Percentiles rank a stretch among this genome's conserved stretches.
phyloP scores from a whole-genome alignment of 192 early-diverging fungal species.

The Gamsiella multidivaricata region DNA sequence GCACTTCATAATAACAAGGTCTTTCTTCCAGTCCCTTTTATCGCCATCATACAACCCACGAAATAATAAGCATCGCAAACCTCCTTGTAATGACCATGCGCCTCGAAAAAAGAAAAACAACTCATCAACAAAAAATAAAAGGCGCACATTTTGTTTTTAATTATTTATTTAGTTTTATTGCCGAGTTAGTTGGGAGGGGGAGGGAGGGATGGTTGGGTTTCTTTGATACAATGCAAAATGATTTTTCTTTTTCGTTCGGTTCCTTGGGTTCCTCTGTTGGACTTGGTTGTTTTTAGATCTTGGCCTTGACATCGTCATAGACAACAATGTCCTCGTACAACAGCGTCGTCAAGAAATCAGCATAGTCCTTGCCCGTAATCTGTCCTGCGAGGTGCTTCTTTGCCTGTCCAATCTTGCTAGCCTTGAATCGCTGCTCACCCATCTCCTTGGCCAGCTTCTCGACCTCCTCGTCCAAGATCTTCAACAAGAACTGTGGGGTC shows the following conservation, averaged over 20 bases:
- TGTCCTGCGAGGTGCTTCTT: conserved; percentile 78
- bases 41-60: too few relatives aligned
- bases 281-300: conserved; percentile 35
- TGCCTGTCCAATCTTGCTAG: conserved; percentile 73
- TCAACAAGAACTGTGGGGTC: conserved; percentile 79
- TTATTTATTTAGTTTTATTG: too few relatives aligned
- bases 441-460: conserved; percentile 73
- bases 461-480: conserved; percentile 91
- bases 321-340: conserved; percentile 88
- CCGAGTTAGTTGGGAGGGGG: too few relatives aligned
- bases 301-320: conserved; percentile 39
- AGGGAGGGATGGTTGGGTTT: neutral
- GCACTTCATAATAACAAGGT: too few relatives aligned
- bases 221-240: conserved; percentile 23
- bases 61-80: too few relatives aligned
- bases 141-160: too few relatives aligned
- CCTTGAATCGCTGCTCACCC: conserved; percentile 70
- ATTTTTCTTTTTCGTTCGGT: conserved; percentile 5
- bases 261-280: neutral
- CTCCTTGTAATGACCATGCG: too few relatives aligned
- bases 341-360: conserved; percentile 94
- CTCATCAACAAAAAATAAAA: too few relatives aligned
- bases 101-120: too few relatives aligned
- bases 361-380: conserved; percentile 85
- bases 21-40: too few relatives aligned